A percentile compares a stretch with the other conserved stretches of the same genome.
These are phyloP conservation scores for Penicilliopsis zonata DNA, from an alignment of 495 filamentous ascomycete species.

Conservation along the genomic window DNA sequence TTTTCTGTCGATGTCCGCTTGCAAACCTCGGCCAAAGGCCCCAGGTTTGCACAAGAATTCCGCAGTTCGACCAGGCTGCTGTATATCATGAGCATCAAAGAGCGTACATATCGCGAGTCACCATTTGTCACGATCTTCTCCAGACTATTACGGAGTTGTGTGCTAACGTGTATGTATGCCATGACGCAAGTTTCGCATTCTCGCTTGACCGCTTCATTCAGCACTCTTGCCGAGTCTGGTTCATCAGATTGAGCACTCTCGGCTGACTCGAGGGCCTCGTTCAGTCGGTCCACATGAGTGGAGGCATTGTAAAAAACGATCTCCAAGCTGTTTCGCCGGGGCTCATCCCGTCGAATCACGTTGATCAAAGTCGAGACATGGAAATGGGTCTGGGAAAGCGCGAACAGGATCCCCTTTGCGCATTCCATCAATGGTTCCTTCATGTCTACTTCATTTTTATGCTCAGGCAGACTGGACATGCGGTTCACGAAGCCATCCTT, in stretches of 20 bases:
- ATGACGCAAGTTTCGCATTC: constrained; percentile 59
- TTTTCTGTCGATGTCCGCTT: constrained; percentile 15
- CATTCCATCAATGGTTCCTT: constrained; percentile 61
- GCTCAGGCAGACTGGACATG: constrained; percentile 74
- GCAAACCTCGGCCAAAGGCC: constrained; percentile 14
- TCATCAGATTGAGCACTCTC: constrained; percentile 32
- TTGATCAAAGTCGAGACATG: constrained; percentile 61
- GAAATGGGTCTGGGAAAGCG: constrained; percentile 69
- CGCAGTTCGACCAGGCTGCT: constrained; percentile 69
- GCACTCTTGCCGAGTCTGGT: constrained; percentile 28
- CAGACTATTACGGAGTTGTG: constrained; percentile 56
- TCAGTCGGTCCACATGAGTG: constrained; percentile 60
- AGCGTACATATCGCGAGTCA: constrained; percentile 70
- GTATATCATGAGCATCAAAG: constrained; percentile 67
- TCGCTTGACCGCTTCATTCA: constrained; percentile 47
- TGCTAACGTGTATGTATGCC: constrained; percentile 64
- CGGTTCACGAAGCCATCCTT: constrained; percentile 54
- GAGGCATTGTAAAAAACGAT: constrained; percentile 68
- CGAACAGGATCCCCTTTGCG: constrained; percentile 79
- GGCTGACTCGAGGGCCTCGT: constrained; percentile 57
- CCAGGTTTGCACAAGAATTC: constrained; percentile 36
- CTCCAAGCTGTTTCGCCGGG: constrained; percentile 60
- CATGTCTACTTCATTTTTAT: constrained; percentile 49
- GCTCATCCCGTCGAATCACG: constrained; percentile 54
- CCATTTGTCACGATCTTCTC: constrained; percentile 60